Conservation (phyloP, 2,329 filamentous ascomycete species). For the Colletotrichum sp. region DNA sequence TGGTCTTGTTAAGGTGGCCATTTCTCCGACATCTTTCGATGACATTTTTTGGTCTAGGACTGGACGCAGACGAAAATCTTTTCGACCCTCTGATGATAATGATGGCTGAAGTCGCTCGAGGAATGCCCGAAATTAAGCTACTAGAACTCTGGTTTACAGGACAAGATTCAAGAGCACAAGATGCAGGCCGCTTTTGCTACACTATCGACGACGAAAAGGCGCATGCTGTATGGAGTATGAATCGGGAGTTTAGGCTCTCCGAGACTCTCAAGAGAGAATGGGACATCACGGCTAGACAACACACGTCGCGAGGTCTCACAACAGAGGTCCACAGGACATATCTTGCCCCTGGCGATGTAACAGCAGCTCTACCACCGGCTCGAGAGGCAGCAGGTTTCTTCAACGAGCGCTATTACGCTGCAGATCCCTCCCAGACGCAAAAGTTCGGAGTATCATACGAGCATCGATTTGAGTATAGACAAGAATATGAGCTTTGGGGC, state of each 20-base stretch:
- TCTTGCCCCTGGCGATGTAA: neutral
- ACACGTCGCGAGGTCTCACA: neutral
- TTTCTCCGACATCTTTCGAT: neutral
- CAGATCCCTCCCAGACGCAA: neutral
- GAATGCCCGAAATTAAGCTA: neutral
- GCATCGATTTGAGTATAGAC: neutral
- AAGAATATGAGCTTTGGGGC: neutral
- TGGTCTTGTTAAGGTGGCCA: neutral
- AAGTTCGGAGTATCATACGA: neutral
- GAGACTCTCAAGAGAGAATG: rapidly evolving
- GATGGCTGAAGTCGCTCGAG: neutral
- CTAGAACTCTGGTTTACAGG: neutral
- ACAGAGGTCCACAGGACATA: neutral
- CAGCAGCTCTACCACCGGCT: neutral
- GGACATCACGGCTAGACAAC: neutral
- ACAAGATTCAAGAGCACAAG: neutral
- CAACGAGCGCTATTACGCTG: neutral
- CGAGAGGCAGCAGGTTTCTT: neutral
- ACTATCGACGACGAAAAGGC: neutral
- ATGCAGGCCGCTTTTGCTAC: neutral
- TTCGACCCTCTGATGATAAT: neutral
- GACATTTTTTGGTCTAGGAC: neutral
- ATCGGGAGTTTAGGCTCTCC: neutral
- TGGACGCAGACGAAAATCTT: rapidly evolving
- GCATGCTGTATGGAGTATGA: neutral